phyloP scores from a whole-genome alignment of 208 protist species.

The Trypanosoma caninum region DNA sequence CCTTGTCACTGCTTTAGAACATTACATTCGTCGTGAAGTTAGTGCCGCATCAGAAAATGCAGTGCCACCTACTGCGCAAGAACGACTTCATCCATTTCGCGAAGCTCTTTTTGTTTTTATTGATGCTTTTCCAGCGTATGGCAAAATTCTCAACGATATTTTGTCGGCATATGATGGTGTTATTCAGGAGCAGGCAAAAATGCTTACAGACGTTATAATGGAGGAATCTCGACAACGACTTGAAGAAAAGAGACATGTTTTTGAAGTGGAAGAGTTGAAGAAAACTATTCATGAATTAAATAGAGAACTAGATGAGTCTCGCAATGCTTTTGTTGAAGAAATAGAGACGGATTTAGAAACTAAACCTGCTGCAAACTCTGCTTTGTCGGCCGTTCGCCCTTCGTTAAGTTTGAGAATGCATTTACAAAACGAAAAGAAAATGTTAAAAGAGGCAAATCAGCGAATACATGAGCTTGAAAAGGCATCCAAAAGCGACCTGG shows the following conservation, averaged over 20 bases:
- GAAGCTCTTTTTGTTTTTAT: conserved; percentile 68
- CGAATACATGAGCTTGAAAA: conserved; percentile 46
- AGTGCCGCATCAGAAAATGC: background rate
- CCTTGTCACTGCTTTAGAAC: conserved; percentile 12
- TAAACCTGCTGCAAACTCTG: too few species aligned
- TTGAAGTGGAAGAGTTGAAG: conserved; percentile 29
- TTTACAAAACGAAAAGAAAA: conserved; percentile 29
- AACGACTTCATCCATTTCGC: conserved; percentile 67
- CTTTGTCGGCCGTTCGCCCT: too few species aligned
- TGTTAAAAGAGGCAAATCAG: conserved; percentile 33
- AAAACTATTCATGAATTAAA: conserved; percentile 32
- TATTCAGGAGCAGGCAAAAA: conserved; percentile 69
- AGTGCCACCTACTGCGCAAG: conserved; percentile 22
- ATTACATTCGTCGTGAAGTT: conserved; percentile 22
- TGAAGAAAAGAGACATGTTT: conserved; percentile 19
- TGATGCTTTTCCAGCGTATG: conserved; percentile 67
- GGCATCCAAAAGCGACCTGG: conserved; percentile 53
- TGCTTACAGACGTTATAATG: conserved; percentile 48
- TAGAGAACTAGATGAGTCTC: conserved; percentile 29
- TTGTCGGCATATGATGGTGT: conserved; percentile 75
- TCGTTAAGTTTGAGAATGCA: too few species aligned
- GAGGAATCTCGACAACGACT: conserved; percentile 17
- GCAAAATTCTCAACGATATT: conserved; percentile 63
- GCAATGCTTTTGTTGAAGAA: conserved; percentile 2
- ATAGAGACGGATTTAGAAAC: too few species aligned